Evolutionary conservation across 192 early-diverging fungal species (phyloP).

Genomic region (Backusella tarrabulga): DNA sequence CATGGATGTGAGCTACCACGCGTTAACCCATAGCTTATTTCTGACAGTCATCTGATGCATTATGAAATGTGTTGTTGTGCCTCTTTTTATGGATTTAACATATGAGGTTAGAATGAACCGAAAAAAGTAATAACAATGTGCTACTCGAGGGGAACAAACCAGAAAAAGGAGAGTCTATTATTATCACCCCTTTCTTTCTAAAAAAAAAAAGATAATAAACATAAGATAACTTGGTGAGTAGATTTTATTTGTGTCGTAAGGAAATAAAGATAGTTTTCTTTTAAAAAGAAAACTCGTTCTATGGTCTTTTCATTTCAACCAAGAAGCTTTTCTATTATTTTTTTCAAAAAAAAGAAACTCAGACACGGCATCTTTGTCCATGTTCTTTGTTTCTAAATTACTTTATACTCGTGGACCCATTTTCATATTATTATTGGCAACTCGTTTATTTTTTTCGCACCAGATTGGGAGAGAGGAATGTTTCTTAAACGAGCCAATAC

Average conservation of each 20-base stretch:
- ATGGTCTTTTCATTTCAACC: no score
- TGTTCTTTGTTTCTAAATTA: neutral
- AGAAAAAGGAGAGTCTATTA: neutral
- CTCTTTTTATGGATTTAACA: neutral
- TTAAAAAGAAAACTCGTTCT: no score
- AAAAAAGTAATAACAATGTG: neutral
- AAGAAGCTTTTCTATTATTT: neutral
- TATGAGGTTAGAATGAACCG: neutral
- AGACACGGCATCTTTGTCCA: neutral
- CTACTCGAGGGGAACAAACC: neutral
- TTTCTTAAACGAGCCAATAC: neutral
- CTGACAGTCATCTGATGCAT: slow-evolving; percentile 4
- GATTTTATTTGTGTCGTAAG: neutral
- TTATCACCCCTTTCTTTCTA: neutral
- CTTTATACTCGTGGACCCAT: neutral
- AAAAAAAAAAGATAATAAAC: neutral
- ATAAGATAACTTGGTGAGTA: neutral
- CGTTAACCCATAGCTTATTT: neutral
- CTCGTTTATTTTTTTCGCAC: neutral
- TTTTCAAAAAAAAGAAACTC: neutral
- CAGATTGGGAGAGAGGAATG: neutral
- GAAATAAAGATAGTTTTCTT: no score
- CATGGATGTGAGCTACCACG: neutral
- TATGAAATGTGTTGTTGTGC: slow-evolving; percentile 4
- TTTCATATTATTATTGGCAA: neutral